These are phyloP conservation scores for Lactarius indigo DNA, from an alignment of 768 basidiomycete species.

Conservation along the genomic window DNA sequence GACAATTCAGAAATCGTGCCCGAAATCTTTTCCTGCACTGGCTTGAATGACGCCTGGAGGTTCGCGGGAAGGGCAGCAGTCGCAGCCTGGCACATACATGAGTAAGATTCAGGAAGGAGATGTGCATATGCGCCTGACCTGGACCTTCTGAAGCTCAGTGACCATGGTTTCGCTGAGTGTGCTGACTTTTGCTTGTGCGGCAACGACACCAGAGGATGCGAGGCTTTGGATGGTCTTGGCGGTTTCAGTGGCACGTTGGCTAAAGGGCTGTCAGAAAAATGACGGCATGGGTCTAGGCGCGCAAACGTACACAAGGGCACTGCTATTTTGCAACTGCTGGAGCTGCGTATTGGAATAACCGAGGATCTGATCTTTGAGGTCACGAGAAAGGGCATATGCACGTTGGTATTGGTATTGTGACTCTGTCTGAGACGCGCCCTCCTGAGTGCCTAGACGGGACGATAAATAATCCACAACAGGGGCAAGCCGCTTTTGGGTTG, in stretches of 20 bases:
- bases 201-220: conserved; percentile 52
- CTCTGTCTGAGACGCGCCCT: conserved; percentile 47
- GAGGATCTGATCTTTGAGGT: conserved; percentile 58
- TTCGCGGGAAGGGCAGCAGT: conserved; percentile 48
- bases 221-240: conserved; percentile 59
- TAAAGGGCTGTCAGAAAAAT: conserved; percentile 30
- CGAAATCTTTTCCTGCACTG: conserved; percentile 53
- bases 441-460: conserved; percentile 43
- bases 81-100: conserved; percentile 40
- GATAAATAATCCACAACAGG: conserved; percentile 71
- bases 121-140: conserved; percentile 29
- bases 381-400: conserved; percentile 59
- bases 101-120: not conserved
- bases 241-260: conserved; percentile 67
- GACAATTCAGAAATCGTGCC: conserved; percentile 52
- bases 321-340: conserved; percentile 66
- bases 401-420: conserved; percentile 78
- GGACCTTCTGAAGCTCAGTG: conserved; percentile 59
- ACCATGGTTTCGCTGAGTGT: conserved; percentile 64
- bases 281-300: not conserved
- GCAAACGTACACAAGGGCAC: conserved; percentile 53
- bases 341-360: conserved; percentile 69
- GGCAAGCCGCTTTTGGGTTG: conserved; percentile 50
- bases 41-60: conserved; percentile 57
- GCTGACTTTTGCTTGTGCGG: conserved; percentile 56